Evolutionary conservation across 2,329 filamentous ascomycete species (phyloP).

Genomic region (Fusarium torreyae): DNA sequence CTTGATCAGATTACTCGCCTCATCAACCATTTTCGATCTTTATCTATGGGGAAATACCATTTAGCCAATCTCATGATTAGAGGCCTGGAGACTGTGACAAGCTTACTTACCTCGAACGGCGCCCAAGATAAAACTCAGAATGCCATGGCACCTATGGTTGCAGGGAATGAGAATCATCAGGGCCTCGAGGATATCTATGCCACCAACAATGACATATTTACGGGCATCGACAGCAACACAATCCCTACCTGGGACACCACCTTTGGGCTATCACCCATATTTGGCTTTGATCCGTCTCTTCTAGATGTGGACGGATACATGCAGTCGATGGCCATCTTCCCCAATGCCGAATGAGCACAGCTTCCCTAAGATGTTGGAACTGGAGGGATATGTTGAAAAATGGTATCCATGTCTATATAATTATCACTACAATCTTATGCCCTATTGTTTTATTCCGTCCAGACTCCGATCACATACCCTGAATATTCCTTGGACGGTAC

Average conservation of each 20-base stretch:
- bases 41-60: conserved; percentile 61
- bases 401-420: conserved; percentile 6
- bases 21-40: conserved; percentile 58
- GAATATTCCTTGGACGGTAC: conserved; percentile 69
- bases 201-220: conserved; percentile 19
- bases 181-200: conserved; percentile 7
- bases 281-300: conserved; percentile 48
- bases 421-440: background rate
- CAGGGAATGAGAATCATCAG: background rate
- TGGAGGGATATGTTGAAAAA: background rate
- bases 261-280: conserved; percentile 51
- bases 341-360: conserved; percentile 9
- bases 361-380: background rate
- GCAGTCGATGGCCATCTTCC: conserved; percentile 39
- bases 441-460: rapidly evolving
- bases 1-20: conserved; percentile 57
- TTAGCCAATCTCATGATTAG: conserved; percentile 63
- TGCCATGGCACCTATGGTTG: background rate
- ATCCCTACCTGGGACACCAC: conserved; percentile 48
- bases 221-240: conserved; percentile 26
- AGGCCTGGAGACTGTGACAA: conserved; percentile 56
- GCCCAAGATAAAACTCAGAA: conserved; percentile 1
- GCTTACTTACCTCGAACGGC: conserved; percentile 1
- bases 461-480: conserved; percentile 45
- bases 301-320: conserved; percentile 36